A percentile compares a stretch with the other conserved stretches of the same genome.
phyloP scores from a whole-genome alignment of 2,329 filamentous ascomycete genomes.

The Nemania abortiva region DNA sequence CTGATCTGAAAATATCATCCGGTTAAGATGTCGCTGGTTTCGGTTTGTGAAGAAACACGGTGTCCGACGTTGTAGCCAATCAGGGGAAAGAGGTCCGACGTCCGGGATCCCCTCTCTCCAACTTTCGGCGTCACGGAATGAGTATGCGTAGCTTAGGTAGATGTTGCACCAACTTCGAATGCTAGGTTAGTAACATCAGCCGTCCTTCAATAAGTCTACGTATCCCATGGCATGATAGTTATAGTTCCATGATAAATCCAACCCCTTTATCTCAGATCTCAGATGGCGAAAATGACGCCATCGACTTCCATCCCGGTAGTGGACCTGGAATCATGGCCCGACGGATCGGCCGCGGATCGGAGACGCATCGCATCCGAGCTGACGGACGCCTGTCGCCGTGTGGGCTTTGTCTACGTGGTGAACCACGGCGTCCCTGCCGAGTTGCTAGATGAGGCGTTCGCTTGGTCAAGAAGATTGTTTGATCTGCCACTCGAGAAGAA shows the following conservation, averaged over 20 bases:
- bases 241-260: not conserved
- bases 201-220: too few species aligned
- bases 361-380: constrained; percentile 47
- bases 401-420: constrained; percentile 51
- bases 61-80: constrained; percentile 18
- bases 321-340: constrained; percentile 44
- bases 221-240: not conserved
- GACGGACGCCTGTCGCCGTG: constrained; percentile 49
- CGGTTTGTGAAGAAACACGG: not conserved
- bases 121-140: not conserved
- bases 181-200: too few species aligned
- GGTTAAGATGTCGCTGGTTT: not conserved
- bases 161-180: not conserved
- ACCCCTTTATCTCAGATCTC: not conserved
- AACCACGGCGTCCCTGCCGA: constrained; percentile 52
- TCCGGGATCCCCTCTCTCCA: constrained; percentile 12
- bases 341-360: constrained; percentile 41
- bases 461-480: constrained; percentile 52
- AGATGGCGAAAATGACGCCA: not conserved
- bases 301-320: constrained; percentile 45
- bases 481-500: constrained; percentile 51
- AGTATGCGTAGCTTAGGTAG: not conserved
- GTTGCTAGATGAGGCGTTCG: constrained; percentile 55
- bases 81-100: not conserved
- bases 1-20: not conserved